These are phyloP conservation scores for Sindora glabra DNA, from an alignment of 306 rosid genomes.

Conservation along the genomic window DNA sequence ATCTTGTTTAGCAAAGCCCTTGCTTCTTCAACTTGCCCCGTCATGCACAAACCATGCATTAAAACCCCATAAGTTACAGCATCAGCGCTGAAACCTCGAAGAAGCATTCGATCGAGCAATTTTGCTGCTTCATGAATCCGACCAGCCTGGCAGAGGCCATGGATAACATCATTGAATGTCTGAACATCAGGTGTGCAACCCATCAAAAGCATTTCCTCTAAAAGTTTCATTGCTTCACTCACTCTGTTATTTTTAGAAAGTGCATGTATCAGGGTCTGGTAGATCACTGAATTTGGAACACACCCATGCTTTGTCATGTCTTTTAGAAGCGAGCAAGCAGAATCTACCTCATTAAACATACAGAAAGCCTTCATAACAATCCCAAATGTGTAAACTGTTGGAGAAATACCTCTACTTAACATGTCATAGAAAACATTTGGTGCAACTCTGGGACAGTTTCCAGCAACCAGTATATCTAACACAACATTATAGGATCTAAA, in stretches of 20 bases:
- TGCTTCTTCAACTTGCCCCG: conserved; percentile 72
- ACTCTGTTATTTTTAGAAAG: conserved; percentile 52
- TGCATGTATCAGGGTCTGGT: conserved; percentile 84
- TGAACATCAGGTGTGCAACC: conserved; percentile 85
- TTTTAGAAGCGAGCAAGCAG: conserved; percentile 74
- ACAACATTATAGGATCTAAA: conserved; percentile 78
- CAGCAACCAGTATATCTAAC: conserved; percentile 55
- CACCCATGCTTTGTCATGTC: conserved; percentile 92
- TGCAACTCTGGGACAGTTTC: conserved; percentile 61
- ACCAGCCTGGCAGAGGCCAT: conserved; percentile 56
- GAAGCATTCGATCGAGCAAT: conserved; percentile 73
- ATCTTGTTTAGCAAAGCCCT: conserved; percentile 50
- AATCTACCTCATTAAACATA: conserved; percentile 67
- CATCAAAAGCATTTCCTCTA: conserved; percentile 92
- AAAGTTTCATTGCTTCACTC: conserved; percentile 58
- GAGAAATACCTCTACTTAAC: conserved; percentile 71
- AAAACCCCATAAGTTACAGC: conserved; percentile 66
- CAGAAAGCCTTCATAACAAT: conserved; percentile 79
- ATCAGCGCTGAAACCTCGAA: conserved; percentile 61
- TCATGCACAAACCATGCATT: conserved; percentile 62
- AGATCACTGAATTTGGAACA: conserved; percentile 75
- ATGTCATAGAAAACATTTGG: conserved; percentile 80
- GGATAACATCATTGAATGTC: conserved; percentile 77
- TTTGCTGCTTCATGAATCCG: conserved; percentile 71
- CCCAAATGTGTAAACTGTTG: conserved; percentile 63